Evolutionary conservation across 495 filamentous ascomycete species (phyloP).

Genomic region (Gamarada debralockiae): DNA sequence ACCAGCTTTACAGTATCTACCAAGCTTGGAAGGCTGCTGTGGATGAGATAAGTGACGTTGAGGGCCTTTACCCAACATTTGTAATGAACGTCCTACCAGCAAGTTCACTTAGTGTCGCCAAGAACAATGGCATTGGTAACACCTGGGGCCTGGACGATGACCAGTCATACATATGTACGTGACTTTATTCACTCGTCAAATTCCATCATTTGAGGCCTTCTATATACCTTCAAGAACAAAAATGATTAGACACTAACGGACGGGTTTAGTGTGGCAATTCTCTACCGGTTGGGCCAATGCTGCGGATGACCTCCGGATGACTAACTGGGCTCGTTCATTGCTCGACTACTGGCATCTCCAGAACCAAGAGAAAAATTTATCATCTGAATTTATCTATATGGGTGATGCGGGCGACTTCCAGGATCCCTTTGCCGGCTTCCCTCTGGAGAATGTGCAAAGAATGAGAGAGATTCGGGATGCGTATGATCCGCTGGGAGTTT

Average conservation of each 20-base stretch:
- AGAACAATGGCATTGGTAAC: conserved; percentile 14
- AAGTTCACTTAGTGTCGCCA: conserved; percentile 3
- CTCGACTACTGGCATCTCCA: conserved; percentile 1
- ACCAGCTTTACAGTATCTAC: conserved; percentile 6
- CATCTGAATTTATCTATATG: conserved; percentile 12
- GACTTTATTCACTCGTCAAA: too few species aligned
- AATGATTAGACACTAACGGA: background rate
- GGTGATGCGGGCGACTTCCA: conserved; percentile 13
- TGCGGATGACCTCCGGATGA: conserved; percentile 6
- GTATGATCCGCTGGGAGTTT: conserved; percentile 16
- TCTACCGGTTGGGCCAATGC: conserved; percentile 9
- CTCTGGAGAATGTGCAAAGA: background rate
- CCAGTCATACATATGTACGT: conserved; percentile 9
- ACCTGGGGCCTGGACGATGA: conserved; percentile 9
- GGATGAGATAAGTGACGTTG: background rate
- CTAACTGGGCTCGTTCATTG: conserved; percentile 1
- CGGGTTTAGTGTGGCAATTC: conserved; percentile 10
- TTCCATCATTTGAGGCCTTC: too few species aligned
- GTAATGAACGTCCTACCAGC: conserved; percentile 7
- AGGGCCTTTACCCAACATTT: conserved; percentile 11
- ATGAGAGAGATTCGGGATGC: background rate
- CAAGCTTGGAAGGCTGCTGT: conserved; percentile 10
- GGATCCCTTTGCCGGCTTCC: conserved; percentile 8
- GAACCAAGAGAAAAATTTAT: background rate
- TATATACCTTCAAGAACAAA: background rate